Conservation (phyloP, 2,329 filamentous ascomycete genomes). For the Calonectria pseudoreteaudii region DNA sequence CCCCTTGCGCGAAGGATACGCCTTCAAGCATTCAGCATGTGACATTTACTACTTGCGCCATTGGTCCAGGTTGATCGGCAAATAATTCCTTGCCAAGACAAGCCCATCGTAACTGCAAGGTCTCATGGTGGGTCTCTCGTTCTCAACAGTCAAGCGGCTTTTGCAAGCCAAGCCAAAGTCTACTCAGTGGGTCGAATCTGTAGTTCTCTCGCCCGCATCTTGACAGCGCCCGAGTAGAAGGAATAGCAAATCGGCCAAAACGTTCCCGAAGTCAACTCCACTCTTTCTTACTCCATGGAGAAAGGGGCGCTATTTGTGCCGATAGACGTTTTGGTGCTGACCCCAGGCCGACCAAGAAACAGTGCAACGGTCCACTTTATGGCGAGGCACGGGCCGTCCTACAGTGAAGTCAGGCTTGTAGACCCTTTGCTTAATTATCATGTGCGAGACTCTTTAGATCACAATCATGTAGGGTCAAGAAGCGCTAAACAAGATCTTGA, state of each 20-base stretch:
- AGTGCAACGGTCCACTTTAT: background rate
- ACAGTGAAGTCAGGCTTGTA: background rate
- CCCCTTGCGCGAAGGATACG: background rate
- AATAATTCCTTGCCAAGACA: background rate
- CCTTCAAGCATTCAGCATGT: background rate
- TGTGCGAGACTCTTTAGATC: background rate
- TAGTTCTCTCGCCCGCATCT: background rate
- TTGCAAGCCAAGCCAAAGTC: background rate
- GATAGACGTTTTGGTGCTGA: background rate
- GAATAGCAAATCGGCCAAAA: background rate
- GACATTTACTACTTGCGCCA: background rate
- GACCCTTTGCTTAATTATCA: background rate
- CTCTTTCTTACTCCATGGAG: background rate
- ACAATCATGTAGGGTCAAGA: background rate
- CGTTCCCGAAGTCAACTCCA: background rate
- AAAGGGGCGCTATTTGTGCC: background rate
- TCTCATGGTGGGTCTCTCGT: too few relatives aligned
- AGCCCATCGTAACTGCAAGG: background rate
- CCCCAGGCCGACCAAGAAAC: background rate
- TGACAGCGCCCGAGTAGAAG: background rate
- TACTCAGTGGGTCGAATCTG: background rate
- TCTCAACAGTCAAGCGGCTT: background rate
- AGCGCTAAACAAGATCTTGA: background rate
- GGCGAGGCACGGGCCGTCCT: background rate
- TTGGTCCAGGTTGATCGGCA: background rate